Percentiles rank a stretch among this genome's conserved stretches.
phyloP scores from a whole-genome alignment of 1,284 basidiomycete genomes.

The Moesziomyces aphidis region DNA sequence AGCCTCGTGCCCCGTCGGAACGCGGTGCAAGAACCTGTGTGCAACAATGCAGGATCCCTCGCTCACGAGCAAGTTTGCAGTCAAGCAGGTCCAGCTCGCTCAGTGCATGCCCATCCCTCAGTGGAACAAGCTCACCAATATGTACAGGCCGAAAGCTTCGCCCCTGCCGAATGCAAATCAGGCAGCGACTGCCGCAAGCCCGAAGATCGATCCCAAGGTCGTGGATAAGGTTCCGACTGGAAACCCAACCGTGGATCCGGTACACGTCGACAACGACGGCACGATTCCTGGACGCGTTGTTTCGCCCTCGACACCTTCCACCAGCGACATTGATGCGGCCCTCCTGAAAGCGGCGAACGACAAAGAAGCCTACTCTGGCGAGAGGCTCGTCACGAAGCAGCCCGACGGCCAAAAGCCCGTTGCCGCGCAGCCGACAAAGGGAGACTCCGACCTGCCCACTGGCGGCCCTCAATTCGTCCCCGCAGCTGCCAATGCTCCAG shows the following conservation, averaged over 20 bases:
- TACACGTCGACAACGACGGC: slow-evolving; percentile 9
- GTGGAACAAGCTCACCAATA: slow-evolving; percentile 22
- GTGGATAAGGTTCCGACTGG: slow-evolving; percentile 3
- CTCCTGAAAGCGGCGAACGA: too few relatives aligned
- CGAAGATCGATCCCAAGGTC: slow-evolving; percentile 13
- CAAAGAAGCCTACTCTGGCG: too few relatives aligned
- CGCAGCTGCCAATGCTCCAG: too few relatives aligned
- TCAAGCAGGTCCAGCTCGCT: slow-evolving; percentile 29
- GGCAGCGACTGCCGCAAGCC: neutral
- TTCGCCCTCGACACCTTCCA: neutral
- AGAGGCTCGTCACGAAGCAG: neutral
- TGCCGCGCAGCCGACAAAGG: too few relatives aligned
- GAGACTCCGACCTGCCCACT: too few relatives aligned
- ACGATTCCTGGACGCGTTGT: slow-evolving; percentile 10
- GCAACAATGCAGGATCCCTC: slow-evolving; percentile 19
- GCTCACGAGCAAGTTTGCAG: slow-evolving; percentile 18
- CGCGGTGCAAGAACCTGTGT: slow-evolving; percentile 35
- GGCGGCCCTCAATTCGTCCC: too few relatives aligned
- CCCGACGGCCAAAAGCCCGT: neutral
- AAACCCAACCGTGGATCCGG: slow-evolving; percentile 9
- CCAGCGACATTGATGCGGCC: neutral
- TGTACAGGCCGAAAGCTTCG: slow-evolving; percentile 14
- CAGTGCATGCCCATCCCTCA: slow-evolving; percentile 11
- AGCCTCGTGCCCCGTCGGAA: slow-evolving; percentile 20
- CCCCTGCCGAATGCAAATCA: too few relatives aligned